Base-by-base conservation (phyloP, 2,329 filamentous ascomycete species). In the Fusarium austroafricanum region DNA sequence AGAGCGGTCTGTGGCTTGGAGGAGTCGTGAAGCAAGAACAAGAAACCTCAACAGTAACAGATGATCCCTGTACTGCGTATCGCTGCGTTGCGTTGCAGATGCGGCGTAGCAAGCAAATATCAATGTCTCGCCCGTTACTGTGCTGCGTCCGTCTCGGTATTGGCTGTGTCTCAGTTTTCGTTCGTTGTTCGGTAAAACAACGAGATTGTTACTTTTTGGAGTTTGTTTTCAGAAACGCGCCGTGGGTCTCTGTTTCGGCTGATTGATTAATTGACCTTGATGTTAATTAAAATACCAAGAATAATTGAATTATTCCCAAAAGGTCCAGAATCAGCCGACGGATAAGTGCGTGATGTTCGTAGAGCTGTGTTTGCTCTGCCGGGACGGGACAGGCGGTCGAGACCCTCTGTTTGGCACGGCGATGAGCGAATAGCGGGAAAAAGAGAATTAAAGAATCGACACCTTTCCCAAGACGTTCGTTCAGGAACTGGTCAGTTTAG, bases 341-440 rank as follows among this genome's bases (percentile, higher is more conserved):
- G 47, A 44, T 43, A 62, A 47, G 44, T 54, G 39, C 60, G 33
- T 44, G 15, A 49, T 51, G 46, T 40, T 26, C n/a, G 21, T 21
- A 39, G 46, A 18, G 31, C 11, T 7, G 21, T 51, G 55, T 31
- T 39, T 52, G 38, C 11, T 61, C 53, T 28, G 42, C 47, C 59
- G 42, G 47, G 42, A 62, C 56, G 37, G 56, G 37, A 63, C 60
- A 71, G 39, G 45, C 42, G 58, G 42, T 70, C 69, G 70, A 72
- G 69, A 54, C 69, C 65, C 45, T 61, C 42, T 21, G 45, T 50
- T 70, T 50, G 55, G 63, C 44, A 62, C 63, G 51, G 62, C 31
- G 62, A 58, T 50, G 63, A 64, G 55, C 54, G 53, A 21, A 44
- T 45, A 38, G 23, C 38, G 51, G 21, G 7, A 37, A 46, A 50